Base-by-base conservation (phyloP, 805 yeast species). In the Teunomyces aglyptinius region DNA sequence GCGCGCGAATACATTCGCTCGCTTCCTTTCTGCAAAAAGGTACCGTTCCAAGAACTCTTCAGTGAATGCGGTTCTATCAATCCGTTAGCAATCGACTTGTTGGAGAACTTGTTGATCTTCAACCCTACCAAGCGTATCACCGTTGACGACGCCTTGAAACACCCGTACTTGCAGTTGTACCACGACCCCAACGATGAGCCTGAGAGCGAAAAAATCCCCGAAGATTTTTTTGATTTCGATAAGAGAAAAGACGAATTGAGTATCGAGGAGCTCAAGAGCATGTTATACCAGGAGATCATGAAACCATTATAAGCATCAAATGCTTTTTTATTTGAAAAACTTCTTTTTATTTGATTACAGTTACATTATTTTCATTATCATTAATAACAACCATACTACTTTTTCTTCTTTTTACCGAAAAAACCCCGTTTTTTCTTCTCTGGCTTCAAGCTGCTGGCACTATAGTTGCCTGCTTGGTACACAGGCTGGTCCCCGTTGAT, bases 181-280 rank as follows among this genome's bases (percentile, higher is more conserved):
- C 98, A 92, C 65, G 98, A 92, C 60, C 96, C 97, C 3, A 81
- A 80, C 45, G 98, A 92, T 63, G 98, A 92, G 67, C 98, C 98
- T 0, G 75, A 75, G 32, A 90, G 94, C 29, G 81, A 82, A 15
- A 87, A 90, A 41, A 85, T 94, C 18, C 91, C 95, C 0, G 82
- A 83, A 34, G 90, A 86, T 55, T 90, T 92, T 63, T 92, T 94
- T 58, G 91, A 86, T 50, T 94, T 94, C 58, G 99, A 94, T 64
- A 78, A 80, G 55, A 74, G 78, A 50, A 91, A 91, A 64, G 95
- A 90, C 54, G 86, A 85, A 47, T 75, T 92, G 49, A 78, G 84
- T 10, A 74, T 88, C 22, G 80, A 79, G 41, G 96, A 92, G 60
- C 74, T 94, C 60, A 89, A 90, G 65, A 75, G 75, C 47, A 68